These are phyloP conservation scores for Phytophthora vignae DNA, from an alignment of 352 stramenopile genomes.

Conservation along the genomic window DNA sequence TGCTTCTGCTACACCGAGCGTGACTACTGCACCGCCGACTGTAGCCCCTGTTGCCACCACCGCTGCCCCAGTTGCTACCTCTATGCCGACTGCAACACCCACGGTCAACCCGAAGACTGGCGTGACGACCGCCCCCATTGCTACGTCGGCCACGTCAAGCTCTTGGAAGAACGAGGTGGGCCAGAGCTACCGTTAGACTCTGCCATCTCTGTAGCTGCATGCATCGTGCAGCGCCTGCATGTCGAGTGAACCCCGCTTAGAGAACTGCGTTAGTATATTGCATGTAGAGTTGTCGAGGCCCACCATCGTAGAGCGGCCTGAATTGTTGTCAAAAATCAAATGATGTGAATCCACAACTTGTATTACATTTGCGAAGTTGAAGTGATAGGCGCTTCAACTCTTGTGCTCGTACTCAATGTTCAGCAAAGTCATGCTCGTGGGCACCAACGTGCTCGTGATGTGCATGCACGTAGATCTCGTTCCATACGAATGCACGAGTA, in stretches of 20 bases:
- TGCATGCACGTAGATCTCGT: too few relatives aligned
- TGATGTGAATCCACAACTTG: constrained; percentile 11
- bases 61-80: constrained; percentile 4
- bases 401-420: not conserved
- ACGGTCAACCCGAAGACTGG: constrained; percentile 16
- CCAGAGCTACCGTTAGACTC: constrained; percentile 17
- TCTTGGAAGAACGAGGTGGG: constrained; percentile 25
- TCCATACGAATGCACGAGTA: not conserved
- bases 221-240: constrained; percentile 14
- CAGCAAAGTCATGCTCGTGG: too few relatives aligned
- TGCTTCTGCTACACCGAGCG: not conserved
- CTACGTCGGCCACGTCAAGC: constrained; percentile 2
- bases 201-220: not conserved
- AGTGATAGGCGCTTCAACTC: not conserved
- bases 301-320: constrained; percentile 8
- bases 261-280: constrained; percentile 27
- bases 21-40: constrained; percentile 10
- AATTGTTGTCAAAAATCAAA: constrained; percentile 12
- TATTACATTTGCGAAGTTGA: too few relatives aligned
- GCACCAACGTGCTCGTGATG: too few relatives aligned
- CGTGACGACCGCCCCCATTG: not conserved
- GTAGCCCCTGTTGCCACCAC: not conserved
- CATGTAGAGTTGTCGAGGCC: constrained; percentile 20
- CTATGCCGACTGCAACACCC: not conserved
- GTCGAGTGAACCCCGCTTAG: constrained; percentile 45